Evolutionary conservation across 495 filamentous ascomycete genomes (phyloP).

Genomic region (Corynascus novoguineensis): DNA sequence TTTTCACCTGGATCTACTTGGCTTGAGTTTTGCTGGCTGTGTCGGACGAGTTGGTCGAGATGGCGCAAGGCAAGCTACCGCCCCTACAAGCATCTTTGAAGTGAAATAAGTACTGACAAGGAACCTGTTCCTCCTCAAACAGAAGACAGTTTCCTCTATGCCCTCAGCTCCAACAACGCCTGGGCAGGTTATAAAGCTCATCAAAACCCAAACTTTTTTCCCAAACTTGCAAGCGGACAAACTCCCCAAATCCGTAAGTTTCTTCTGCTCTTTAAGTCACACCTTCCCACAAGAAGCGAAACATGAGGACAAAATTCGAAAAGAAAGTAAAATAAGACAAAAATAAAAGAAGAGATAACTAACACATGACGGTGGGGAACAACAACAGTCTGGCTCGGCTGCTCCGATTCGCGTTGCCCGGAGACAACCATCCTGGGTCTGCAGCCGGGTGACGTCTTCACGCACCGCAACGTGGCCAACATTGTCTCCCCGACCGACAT

Average conservation of each 20-base stretch:
- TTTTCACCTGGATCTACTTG: not conserved
- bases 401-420: conserved; percentile 82
- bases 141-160: conserved; percentile 50
- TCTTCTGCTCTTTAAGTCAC: not conserved
- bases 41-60: not conserved
- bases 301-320: too few species aligned
- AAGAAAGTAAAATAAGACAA: not conserved
- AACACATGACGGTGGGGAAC: too few species aligned
- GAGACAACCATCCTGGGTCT: conserved; percentile 79
- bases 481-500: conserved; percentile 73
- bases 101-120: not conserved
- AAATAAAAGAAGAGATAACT: too few species aligned
- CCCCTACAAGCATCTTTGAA: not conserved
- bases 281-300: not conserved
- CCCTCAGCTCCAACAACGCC: conserved; percentile 61
- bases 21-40: not conserved
- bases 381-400: conserved; percentile 73
- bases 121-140: conserved; percentile 3
- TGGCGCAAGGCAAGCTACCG: not conserved
- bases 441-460: conserved; percentile 83
- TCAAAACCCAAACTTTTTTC: conserved; percentile 67
- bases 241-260: conserved; percentile 61
- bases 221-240: conserved; percentile 62
- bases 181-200: conserved; percentile 63
- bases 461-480: conserved; percentile 94